Percentiles rank a stretch among this genome's conserved stretches.
phyloP scores from a whole-genome alignment of 768 basidiomycete species.

The Tricholoma terreum region DNA sequence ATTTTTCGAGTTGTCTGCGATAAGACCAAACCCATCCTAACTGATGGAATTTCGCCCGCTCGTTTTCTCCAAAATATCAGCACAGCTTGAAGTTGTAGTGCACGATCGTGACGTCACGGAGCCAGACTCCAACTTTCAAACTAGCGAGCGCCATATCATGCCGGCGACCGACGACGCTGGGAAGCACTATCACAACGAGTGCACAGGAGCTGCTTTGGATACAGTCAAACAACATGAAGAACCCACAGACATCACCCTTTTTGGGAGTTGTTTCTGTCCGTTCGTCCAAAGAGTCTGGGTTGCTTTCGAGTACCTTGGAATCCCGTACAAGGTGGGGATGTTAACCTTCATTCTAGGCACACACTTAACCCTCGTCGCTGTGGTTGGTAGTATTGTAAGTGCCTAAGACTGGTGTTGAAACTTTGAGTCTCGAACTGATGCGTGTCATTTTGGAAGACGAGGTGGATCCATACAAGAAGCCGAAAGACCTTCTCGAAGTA shows the following conservation, averaged over 20 bases:
- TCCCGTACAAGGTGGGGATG: slow-evolving; percentile 66
- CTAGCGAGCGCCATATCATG: too few relatives aligned
- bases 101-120: too few relatives aligned
- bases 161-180: slow-evolving; percentile 16
- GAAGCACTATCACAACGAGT: slow-evolving; percentile 36
- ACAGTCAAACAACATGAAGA: slow-evolving; percentile 50
- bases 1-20: too few relatives aligned
- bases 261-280: slow-evolving; percentile 73
- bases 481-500: slow-evolving; percentile 71
- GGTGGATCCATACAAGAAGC: slow-evolving; percentile 82
- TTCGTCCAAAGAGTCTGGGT: slow-evolving; percentile 85
- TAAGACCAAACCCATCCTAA: too few relatives aligned
- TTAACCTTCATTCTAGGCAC: not conserved
- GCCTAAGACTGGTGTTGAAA: not conserved
- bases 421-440: not conserved
- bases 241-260: slow-evolving; percentile 59
- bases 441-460: slow-evolving; percentile 47
- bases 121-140: too few relatives aligned
- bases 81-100: too few relatives aligned
- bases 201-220: slow-evolving; percentile 48
- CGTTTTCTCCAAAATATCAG: too few relatives aligned
- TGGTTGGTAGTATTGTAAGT: not conserved
- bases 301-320: slow-evolving; percentile 62
- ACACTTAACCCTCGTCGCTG: not conserved
- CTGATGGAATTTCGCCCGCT: too few relatives aligned